Evolutionary conservation across 1,284 basidiomycete genomes (phyloP).

Genomic region (Ganoderma lingzhi): DNA sequence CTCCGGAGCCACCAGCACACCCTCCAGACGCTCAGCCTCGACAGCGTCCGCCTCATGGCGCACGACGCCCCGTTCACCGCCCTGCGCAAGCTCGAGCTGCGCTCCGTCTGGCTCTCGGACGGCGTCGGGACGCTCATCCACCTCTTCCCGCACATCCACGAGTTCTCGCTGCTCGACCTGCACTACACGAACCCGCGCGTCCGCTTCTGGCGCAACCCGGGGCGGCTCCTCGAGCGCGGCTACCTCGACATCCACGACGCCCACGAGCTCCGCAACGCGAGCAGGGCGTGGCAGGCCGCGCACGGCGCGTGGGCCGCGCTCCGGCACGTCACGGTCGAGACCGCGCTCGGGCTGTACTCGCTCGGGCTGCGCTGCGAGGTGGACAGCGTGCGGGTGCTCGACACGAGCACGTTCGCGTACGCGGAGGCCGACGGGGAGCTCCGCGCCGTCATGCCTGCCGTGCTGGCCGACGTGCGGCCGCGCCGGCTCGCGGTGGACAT

Average conservation of each 20-base stretch:
- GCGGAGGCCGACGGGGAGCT: neutral
- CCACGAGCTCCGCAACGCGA: neutral
- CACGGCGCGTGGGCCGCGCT: neutral
- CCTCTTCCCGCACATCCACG: conserved; percentile 7
- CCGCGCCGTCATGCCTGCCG: conserved; percentile 2
- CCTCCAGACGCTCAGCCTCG: neutral
- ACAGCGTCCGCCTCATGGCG: neutral
- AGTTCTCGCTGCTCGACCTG: neutral
- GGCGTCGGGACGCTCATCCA: conserved; percentile 9
- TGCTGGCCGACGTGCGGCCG: conserved; percentile 5
- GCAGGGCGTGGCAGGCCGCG: neutral
- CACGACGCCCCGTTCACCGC: neutral
- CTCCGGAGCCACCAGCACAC: conserved; percentile 7
- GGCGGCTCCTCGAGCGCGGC: neutral
- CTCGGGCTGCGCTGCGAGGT: neutral
- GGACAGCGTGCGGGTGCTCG: neutral
- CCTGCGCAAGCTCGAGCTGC: conserved; percentile 2
- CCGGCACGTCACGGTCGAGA: neutral
- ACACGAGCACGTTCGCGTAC: conserved; percentile 1
- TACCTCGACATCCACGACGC: conserved; percentile 6
- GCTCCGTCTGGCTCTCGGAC: conserved; percentile 2
- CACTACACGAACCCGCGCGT: conserved; percentile 8
- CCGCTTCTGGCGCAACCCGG: conserved; percentile 1
- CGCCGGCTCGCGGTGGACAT: conserved; percentile 1
- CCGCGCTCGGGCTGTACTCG: conserved; percentile 7